Percentiles rank a stretch among this genome's conserved stretches.
These are phyloP conservation scores for Thelonectria rubi DNA, from an alignment of 2,329 filamentous ascomycete genomes.

Conservation along the genomic window DNA sequence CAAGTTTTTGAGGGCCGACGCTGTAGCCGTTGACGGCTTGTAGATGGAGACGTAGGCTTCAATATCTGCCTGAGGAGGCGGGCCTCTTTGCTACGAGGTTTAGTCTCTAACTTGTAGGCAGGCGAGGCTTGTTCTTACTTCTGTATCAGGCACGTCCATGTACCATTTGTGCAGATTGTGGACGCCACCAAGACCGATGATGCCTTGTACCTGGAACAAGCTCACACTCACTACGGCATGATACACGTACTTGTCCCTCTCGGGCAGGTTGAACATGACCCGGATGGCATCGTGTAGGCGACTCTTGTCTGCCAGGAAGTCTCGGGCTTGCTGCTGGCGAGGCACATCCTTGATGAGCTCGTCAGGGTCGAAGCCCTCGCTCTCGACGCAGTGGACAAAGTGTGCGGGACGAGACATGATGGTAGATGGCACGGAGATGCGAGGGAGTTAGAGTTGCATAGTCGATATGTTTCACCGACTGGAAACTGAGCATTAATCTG, in stretches of 20 bases:
- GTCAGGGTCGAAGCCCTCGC: slow-evolving; percentile 54
- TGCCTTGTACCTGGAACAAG: slow-evolving; percentile 58
- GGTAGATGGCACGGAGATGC: neutral
- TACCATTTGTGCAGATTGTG: slow-evolving; percentile 63
- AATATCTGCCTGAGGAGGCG: slow-evolving; percentile 66
- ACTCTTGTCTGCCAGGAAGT: slow-evolving; percentile 51
- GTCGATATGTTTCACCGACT: neutral
- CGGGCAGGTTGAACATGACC: slow-evolving; percentile 55
- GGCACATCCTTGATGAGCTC: slow-evolving; percentile 51
- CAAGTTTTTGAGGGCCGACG: slow-evolving; percentile 70
- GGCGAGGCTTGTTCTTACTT: slow-evolving; percentile 39
- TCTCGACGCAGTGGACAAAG: slow-evolving; percentile 55
- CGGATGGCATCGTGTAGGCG: slow-evolving; percentile 57
- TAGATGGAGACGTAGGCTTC: slow-evolving; percentile 75
- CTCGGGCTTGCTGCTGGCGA: slow-evolving; percentile 49
- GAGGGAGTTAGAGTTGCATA: slow-evolving; percentile 6
- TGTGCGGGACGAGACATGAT: slow-evolving; percentile 42
- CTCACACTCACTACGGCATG: slow-evolving; percentile 61
- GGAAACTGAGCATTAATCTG: slow-evolving; percentile 18
- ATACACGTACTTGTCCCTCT: slow-evolving; percentile 58
- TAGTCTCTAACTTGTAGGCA: slow-evolving; percentile 14
- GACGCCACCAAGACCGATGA: slow-evolving; percentile 53
- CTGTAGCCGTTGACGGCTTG: slow-evolving; percentile 64
- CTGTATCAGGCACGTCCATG: slow-evolving; percentile 47
- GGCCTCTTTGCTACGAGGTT: slow-evolving; percentile 47